Evolutionary conservation across 768 basidiomycete genomes (phyloP).

Genomic region (Pulveroboletus sp.): DNA sequence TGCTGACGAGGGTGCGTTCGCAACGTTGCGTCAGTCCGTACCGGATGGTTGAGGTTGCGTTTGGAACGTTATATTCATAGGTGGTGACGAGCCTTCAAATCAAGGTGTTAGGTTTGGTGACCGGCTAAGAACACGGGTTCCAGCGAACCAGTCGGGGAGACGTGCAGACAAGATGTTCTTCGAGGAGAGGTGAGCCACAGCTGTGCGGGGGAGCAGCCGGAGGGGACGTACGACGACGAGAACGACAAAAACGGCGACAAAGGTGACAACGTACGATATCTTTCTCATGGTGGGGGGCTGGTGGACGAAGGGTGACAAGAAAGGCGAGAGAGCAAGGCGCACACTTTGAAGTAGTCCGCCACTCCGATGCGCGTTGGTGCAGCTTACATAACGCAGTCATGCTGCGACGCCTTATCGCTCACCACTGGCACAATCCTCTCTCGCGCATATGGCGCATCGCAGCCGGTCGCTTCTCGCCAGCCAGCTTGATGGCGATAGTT

Average conservation of each 20-base stretch:
- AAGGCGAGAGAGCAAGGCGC: not conserved
- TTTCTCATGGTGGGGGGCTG: conserved; percentile 49
- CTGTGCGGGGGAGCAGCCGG: not conserved
- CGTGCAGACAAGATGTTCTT: conserved; percentile 56
- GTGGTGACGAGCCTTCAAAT: conserved; percentile 39
- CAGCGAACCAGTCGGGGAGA: conserved; percentile 61
- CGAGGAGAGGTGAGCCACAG: not conserved
- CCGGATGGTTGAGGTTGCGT: conserved; percentile 43
- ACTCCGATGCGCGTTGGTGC: not conserved
- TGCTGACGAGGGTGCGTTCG: conserved; percentile 43
- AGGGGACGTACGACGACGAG: conserved; percentile 46
- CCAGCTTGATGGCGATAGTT: too few species aligned
- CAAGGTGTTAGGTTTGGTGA: conserved; percentile 20
- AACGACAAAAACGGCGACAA: conserved; percentile 48
- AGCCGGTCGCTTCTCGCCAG: not conserved
- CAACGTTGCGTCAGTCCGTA: conserved; percentile 62
- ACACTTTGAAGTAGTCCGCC: not conserved
- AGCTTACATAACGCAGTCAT: conserved; percentile 3
- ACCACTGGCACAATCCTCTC: conserved; percentile 27
- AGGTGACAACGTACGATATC: conserved; percentile 62
- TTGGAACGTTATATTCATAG: conserved; percentile 37
- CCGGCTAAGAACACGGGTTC: conserved; percentile 14
- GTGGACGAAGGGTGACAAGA: not conserved
- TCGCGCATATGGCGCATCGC: not conserved
- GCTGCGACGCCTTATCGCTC: conserved; percentile 6